Conservation (phyloP, 352 stramenopile species). For the Blastocystis sp. region DNA sequence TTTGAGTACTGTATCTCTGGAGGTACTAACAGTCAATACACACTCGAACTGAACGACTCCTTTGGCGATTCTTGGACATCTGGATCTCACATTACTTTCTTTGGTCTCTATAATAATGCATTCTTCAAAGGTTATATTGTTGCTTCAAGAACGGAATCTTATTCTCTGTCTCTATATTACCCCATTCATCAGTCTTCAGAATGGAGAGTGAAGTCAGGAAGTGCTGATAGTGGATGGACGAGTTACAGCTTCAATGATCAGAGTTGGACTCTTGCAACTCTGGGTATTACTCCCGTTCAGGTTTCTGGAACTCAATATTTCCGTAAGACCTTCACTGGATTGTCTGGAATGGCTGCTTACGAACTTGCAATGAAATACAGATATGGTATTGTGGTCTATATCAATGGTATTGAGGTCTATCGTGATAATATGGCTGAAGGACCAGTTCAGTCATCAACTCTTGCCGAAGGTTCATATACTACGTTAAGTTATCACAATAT, state of each 20-base stretch:
- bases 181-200: background rate
- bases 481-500: background rate
- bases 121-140: slow-evolving; percentile 41
- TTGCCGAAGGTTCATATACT: background rate
- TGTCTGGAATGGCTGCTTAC: background rate
- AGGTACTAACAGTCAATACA: background rate
- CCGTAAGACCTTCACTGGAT: slow-evolving; percentile 7
- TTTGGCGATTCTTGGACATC: background rate
- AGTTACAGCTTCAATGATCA: background rate
- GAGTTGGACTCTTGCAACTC: background rate
- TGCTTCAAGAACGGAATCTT: background rate
- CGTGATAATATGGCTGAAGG: slow-evolving; percentile 56
- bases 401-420: slow-evolving; percentile 46
- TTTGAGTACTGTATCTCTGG: slow-evolving; percentile 15
- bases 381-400: slow-evolving; percentile 45
- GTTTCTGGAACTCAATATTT: slow-evolving; percentile 49
- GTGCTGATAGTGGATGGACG: background rate
- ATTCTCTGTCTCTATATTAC: background rate
- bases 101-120: slow-evolving; percentile 28
- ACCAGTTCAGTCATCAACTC: background rate
- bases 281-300: background rate
- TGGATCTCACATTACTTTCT: background rate
- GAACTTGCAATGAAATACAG: background rate
- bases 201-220: slow-evolving; percentile 24
- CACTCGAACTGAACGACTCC: background rate